Percentiles rank a stretch among this genome's conserved stretches.
Conservation (phyloP, 2,329 filamentous ascomycete species). For the Beauveria sp. region DNA sequence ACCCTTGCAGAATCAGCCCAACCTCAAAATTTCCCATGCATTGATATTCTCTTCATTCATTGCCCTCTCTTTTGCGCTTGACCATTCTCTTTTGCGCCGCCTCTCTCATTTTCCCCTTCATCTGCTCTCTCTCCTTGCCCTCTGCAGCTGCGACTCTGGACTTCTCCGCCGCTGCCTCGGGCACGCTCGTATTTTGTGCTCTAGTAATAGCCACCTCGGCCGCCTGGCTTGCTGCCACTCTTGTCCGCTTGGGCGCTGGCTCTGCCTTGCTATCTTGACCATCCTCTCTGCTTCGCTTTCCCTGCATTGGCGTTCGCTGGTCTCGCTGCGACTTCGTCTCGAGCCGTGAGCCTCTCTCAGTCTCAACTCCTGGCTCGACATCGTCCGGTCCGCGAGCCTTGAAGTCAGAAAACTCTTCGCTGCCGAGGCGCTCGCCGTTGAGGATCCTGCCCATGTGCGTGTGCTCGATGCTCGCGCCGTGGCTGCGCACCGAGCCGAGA, state of each 20-base stretch:
- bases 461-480: conserved; percentile 30
- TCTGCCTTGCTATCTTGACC: not conserved
- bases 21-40: not conserved
- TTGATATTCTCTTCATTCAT: not conserved
- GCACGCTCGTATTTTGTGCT: no score
- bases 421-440: conserved; percentile 21
- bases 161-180: no score
- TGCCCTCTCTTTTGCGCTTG: not conserved
- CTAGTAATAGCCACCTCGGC: no score
- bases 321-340: not conserved
- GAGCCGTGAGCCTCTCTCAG: not conserved
- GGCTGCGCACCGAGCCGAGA: conserved; percentile 27
- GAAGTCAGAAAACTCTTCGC: conserved; percentile 17
- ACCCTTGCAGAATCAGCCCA: not conserved
- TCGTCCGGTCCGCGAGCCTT: not conserved
- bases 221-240: no score
- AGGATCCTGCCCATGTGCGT: conserved; percentile 35
- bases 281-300: not conserved
- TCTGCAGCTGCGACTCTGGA: no score
- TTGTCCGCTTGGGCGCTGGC: not conserved
- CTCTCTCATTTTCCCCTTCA: no score
- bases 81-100: no score
- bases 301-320: no score
- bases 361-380: no score
- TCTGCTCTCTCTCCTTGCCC: no score